A percentile compares a stretch with the other conserved stretches of the same genome.
Evolutionary conservation across 2,329 filamentous ascomycete species (phyloP).

Genomic region (Exserohilum turcica): DNA sequence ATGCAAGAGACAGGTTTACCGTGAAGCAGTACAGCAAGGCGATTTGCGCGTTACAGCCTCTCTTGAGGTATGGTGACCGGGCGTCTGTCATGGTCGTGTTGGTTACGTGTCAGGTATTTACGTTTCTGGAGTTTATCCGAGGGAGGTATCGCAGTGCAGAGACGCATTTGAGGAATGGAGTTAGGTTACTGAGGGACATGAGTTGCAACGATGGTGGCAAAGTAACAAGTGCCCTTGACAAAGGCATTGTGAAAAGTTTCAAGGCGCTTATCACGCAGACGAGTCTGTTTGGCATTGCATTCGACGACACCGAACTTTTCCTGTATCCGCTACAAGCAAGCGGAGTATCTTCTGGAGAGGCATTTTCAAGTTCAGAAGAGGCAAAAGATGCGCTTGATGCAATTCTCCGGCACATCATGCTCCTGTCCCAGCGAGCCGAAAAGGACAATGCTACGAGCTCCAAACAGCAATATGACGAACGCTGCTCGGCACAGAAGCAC

Average conservation of each 20-base stretch:
- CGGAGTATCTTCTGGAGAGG: background rate
- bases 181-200: conserved; percentile 45
- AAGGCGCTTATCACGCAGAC: conserved; percentile 29
- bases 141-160: conserved; percentile 47
- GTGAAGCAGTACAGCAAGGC: conserved; percentile 51
- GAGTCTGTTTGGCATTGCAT: conserved; percentile 18
- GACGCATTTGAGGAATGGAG: conserved; percentile 50
- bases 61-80: conserved; percentile 21
- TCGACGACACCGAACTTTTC: background rate
- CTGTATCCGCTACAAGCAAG: background rate
- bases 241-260: conserved; percentile 54
- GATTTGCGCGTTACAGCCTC: conserved; percentile 43
- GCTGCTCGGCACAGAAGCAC: too few species aligned
- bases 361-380: conserved; percentile 8
- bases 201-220: conserved; percentile 8
- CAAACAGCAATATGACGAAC: too few species aligned
- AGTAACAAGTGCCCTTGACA: conserved; percentile 43
- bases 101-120: conserved; percentile 52
- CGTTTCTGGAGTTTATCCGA: conserved; percentile 50
- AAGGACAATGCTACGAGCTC: too few species aligned
- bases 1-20: conserved; percentile 28
- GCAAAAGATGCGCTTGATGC: conserved; percentile 15
- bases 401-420: conserved; percentile 7
- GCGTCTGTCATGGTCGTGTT: conserved; percentile 44
- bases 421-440: conserved; percentile 3